Evolutionary conservation across 306 rosid species (phyloP), one percentile per base, ranked within the genome.

Genomic region (Mimosa pudica): DNA sequence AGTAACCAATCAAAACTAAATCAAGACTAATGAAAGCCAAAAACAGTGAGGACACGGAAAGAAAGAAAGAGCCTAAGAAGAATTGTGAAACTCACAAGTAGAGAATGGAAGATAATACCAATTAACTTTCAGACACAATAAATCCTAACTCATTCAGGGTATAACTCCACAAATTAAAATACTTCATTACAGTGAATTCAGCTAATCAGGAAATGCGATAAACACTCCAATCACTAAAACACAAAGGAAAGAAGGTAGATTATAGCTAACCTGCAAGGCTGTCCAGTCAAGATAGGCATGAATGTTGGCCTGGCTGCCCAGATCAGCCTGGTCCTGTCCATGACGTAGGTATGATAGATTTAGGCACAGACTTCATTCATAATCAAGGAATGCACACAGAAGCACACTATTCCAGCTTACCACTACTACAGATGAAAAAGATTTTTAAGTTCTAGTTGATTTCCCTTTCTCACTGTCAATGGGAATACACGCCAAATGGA

Each of bases 261-360:
- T 60, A 38, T 41, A 49, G 62, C 38, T 75, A 81, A 94, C 98
- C 97, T 94, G 98, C 97, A 94, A 87, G 58, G 97, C 89, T 18
- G 95, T 92, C 98, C 98, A 94, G 82, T 94, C 98, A 82, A 92
- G 97, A 87, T 89, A 89, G 57, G 87, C 91, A 51, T 94, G 91
- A 80, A 88, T 1, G 73, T 83, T 89, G 46, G 89, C 16, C 84
- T 89, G 95, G 85, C 82, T 82, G 20, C 82, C 64, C 78, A 57
- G 89, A 74, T 73, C 81, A 46, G 86, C 70, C 73, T 85, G 93
- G 85, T 92, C 92, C 97, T 94, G 87, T 74, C 74, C 73, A 82
- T 35, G 75, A 69, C 65, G 72, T 52, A 49, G 74, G 46, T 38
- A 68, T 47, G 64, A 71, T 4, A 48, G 57, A 66, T 38, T 66